Evolutionary conservation across 225 moss, liverwort and hornwort species (phyloP).

Genomic region (Sphagnum contortum): DNA sequence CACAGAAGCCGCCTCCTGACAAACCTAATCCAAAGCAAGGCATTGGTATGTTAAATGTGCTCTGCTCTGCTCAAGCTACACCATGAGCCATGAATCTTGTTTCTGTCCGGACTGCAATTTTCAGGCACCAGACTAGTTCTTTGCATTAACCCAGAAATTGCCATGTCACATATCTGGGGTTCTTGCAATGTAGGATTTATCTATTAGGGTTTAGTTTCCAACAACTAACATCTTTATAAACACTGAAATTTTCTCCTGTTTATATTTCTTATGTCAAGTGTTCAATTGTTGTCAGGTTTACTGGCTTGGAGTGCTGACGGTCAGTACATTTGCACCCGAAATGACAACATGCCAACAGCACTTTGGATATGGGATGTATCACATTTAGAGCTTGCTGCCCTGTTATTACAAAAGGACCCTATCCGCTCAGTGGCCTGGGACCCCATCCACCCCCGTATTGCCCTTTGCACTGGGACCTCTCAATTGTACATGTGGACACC

Average conservation of each 20-base stretch:
- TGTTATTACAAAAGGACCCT: conserved; percentile 72
- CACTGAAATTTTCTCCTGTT: too few relatives aligned
- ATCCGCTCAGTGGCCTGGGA: conserved; percentile 79
- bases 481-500: conserved; percentile 85
- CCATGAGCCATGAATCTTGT: not conserved
- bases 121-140: too few relatives aligned
- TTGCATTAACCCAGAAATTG: too few relatives aligned
- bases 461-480: conserved; percentile 70
- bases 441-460: conserved; percentile 65
- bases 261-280: too few relatives aligned
- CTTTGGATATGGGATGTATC: conserved; percentile 91
- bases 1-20: conserved; percentile 65
- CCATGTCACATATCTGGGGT: too few relatives aligned
- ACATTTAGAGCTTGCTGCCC: conserved; percentile 63
- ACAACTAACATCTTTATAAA: too few relatives aligned
- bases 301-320: conserved; percentile 87
- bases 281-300: conserved; percentile 32
- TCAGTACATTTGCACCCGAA: conserved; percentile 64
- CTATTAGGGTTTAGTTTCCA: too few relatives aligned
- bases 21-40: conserved; percentile 94
- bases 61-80: not conserved
- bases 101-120: not conserved
- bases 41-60: conserved; percentile 35
- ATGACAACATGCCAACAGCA: conserved; percentile 86
- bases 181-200: too few relatives aligned